Percentiles rank a stretch among this genome's conserved stretches.
These are phyloP conservation scores for apple (Malus domestica) DNA, from an alignment of 306 rosid species.

Conservation along the genomic window ASM211411v1 NC_041793.1:4181501-4182000, in stretches of 20 bases:
- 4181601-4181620: constrained; percentile 90
- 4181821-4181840: constrained; percentile 68
- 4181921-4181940: constrained; percentile 86
- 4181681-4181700: constrained; percentile 97
- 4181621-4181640: constrained; percentile 90
- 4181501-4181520: constrained; percentile 53
- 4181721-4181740: constrained; percentile 84
- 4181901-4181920: constrained; percentile 90
- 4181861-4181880: constrained; percentile 73
- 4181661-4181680: constrained; percentile 89
- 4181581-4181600: constrained; percentile 80
- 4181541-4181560: constrained; percentile 41
- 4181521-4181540: constrained; percentile 52
- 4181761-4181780: constrained; percentile 83
- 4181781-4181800: constrained; percentile 92
- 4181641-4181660: constrained; percentile 76
- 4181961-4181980: constrained; percentile 73
- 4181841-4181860: constrained; percentile 91
- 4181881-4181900: constrained; percentile 87
- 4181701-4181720: constrained; percentile 92
- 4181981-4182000: neutral
- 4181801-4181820: constrained; percentile 79
- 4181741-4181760: constrained; percentile 86
- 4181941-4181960: constrained; percentile 78
- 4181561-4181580: constrained; percentile 52